Base-by-base conservation (phyloP, 2,329 filamentous ascomycete genomes). In the Stachybotrys chartarum region DNA sequence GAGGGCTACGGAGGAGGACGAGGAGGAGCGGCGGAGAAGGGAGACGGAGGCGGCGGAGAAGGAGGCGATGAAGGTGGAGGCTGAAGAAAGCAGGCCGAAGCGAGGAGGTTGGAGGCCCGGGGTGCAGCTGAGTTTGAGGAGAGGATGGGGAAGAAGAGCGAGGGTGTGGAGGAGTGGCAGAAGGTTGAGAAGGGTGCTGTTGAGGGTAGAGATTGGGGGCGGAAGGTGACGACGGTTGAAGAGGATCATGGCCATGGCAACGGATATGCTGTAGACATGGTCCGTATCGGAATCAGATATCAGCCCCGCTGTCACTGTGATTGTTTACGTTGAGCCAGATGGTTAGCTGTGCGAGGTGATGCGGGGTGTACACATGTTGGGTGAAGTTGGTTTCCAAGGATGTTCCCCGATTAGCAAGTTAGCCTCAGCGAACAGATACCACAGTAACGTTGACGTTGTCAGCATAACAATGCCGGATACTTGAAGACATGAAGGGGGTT, bases 1-100 rank as follows among this genome's bases (percentile, higher is more conserved):
- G 35, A 39, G 35, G 35, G 35, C 35, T 8, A 56, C 56, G 6
- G 60, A 62, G 35, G 35, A 7, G 35, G 35, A 39, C 7, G 35
- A 39, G 12, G 35, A 39, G 12, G 35, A 39, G 7, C 35, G 35
- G 12, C 35, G 35, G 52, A 61, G 35, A 44, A 39, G 14, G 32
- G 50, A 32, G 3, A 46, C 55, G 4, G n/a, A 10, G 50, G 52
- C 56, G 32, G 6, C 50, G 47, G 24, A 30, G 47, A 42, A 54
- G 39, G 56, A 54, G 49, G 44, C 52, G 18, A 18, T 46, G 3
- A 53, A 50, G 39, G 7, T 42, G 7, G 24, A 31, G 17, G 35
- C 32, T 11, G 50, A 12, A 3, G n/a, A n/a, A n/a, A n/a, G n/a
- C 30, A 17, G 30, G 39, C 51, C 35, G 51, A 50, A 14, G 35